Evolutionary conservation across 257 asterid genomes (phyloP).

Genomic region (Lantana camara): DNA sequence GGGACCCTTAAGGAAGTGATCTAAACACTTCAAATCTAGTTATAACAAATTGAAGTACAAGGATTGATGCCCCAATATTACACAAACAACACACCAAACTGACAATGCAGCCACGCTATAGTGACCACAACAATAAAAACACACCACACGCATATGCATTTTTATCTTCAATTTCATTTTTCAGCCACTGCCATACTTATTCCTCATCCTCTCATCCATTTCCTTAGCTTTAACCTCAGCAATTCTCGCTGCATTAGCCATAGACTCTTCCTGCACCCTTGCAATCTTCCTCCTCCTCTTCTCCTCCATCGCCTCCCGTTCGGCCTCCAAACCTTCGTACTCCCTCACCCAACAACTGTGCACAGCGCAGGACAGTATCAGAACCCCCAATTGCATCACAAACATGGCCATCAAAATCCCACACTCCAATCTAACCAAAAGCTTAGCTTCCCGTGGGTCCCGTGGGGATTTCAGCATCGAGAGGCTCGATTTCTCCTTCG

Average conservation of each 20-base stretch:
- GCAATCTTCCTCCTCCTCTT: conserved; percentile 55
- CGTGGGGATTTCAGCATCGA: conserved; percentile 48
- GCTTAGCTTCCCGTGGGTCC: conserved; percentile 69
- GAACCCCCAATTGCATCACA: conserved; percentile 61
- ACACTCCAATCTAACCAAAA: conserved; percentile 77
- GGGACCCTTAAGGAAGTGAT: too few relatives aligned
- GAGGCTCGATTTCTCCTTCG: conserved; percentile 60
- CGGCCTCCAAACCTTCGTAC: conserved; percentile 55
- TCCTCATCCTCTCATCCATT: conserved; percentile 65
- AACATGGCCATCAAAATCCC: conserved; percentile 79
- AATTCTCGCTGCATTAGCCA: conserved; percentile 42
- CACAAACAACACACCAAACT: background rate
- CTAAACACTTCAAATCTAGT: too few relatives aligned
- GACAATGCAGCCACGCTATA: conserved; percentile 32
- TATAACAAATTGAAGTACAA: background rate
- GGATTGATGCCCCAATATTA: background rate
- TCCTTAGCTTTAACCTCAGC: conserved; percentile 47
- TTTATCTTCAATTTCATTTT: conserved; percentile 39
- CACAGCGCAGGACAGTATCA: conserved; percentile 53
- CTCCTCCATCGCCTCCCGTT: conserved; percentile 45
- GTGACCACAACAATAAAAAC: conserved; percentile 33
- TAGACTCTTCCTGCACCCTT: conserved; percentile 51
- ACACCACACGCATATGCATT: background rate
- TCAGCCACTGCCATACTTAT: conserved; percentile 53
- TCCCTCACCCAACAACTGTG: conserved; percentile 64